Evolutionary conservation across 441 rosid genomes (phyloP).

Genomic region (Euphorbia corollata): DNA sequence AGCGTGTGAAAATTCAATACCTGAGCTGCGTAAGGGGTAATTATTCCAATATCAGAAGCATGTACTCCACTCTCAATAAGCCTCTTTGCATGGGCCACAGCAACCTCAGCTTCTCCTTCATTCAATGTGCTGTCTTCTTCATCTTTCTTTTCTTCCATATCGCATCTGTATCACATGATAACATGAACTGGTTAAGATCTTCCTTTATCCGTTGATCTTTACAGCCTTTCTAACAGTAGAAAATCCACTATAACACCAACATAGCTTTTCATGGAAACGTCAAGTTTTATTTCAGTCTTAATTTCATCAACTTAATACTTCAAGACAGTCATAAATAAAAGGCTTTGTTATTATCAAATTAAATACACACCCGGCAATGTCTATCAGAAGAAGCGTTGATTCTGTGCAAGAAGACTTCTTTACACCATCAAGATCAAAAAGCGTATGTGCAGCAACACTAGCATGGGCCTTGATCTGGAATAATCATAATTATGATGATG

Average conservation of each 20-base stretch:
- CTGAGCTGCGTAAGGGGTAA: slow-evolving; percentile 96
- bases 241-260: too few relatives aligned
- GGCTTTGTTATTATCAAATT: background rate
- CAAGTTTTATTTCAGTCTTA: slow-evolving; percentile 5
- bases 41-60: slow-evolving; percentile 81
- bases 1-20: slow-evolving; percentile 24
- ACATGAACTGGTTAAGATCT: slow-evolving; percentile 10
- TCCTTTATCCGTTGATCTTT: background rate
- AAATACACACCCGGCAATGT: slow-evolving; percentile 63
- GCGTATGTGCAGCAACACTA: slow-evolving; percentile 80
- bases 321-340: background rate
- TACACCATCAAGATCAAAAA: slow-evolving; percentile 72
- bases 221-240: background rate
- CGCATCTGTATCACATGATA: slow-evolving; percentile 50
- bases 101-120: slow-evolving; percentile 95
- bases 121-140: slow-evolving; percentile 94
- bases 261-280: too few relatives aligned
- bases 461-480: slow-evolving; percentile 73
- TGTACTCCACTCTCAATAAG: slow-evolving; percentile 64
- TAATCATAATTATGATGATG: background rate
- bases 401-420: slow-evolving; percentile 63
- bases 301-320: slow-evolving; percentile 10
- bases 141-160: slow-evolving; percentile 98
- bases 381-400: slow-evolving; percentile 72
- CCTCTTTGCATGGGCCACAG: slow-evolving; percentile 84